Evolutionary conservation across 345 rosid genomes (phyloP).

Genomic region (Conringia planisiliqua): DNA sequence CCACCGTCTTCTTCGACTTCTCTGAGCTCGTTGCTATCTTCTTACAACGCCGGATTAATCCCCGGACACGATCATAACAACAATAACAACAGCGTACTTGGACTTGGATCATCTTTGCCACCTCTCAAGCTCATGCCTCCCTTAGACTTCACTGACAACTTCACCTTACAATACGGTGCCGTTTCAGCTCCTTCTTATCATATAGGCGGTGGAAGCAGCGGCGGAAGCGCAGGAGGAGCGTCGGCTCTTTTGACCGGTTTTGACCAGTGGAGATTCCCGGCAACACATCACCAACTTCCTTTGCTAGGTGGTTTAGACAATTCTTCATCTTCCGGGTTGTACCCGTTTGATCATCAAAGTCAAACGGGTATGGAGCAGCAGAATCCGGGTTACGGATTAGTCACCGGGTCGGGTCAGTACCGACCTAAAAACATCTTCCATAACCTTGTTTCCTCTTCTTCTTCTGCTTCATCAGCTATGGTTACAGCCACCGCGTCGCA

Average conservation of each 20-base stretch:
- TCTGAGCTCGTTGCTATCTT: slow-evolving; percentile 33
- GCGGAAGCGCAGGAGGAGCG: slow-evolving; percentile 24
- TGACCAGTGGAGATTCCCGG: slow-evolving; percentile 32
- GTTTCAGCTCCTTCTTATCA: slow-evolving; percentile 31
- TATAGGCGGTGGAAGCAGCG: slow-evolving; percentile 24
- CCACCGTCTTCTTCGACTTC: slow-evolving; percentile 30
- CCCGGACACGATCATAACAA: slow-evolving; percentile 34
- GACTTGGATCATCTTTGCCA: slow-evolving; percentile 36
- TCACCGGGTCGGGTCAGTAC: slow-evolving; percentile 32
- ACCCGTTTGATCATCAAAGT: slow-evolving; percentile 26
- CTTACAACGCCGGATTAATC: slow-evolving; percentile 37
- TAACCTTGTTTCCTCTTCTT: slow-evolving; percentile 25
- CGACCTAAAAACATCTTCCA: slow-evolving; percentile 34
- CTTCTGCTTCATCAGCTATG: slow-evolving; percentile 32
- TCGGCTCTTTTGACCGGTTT: slow-evolving; percentile 28
- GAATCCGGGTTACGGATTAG: slow-evolving; percentile 28
- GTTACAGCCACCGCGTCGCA: slow-evolving; percentile 27
- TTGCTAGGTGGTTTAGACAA: slow-evolving; percentile 26
- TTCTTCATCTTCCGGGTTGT: slow-evolving; percentile 17
- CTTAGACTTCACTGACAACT: slow-evolving; percentile 34
- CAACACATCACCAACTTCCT: slow-evolving; percentile 25
- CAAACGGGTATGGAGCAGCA: slow-evolving; percentile 30
- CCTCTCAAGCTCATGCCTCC: slow-evolving; percentile 38
- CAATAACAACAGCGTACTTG: slow-evolving; percentile 28
- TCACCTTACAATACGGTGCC: slow-evolving; percentile 34